Conservation (phyloP, 306 rosid species). For the Gastrolobium villosum region DNA sequence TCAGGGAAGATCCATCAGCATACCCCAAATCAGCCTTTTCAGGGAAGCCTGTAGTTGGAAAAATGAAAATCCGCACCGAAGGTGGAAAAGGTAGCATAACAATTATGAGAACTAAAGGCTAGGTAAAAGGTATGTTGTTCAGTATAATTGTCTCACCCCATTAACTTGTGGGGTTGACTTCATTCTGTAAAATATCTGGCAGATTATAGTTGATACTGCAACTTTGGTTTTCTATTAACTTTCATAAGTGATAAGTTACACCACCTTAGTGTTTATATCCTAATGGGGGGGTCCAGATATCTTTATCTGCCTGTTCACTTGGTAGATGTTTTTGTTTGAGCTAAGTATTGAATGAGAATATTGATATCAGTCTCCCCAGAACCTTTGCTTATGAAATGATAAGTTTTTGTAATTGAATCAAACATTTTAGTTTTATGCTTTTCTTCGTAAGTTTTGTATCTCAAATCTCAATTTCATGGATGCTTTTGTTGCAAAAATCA, state of each 20-base stretch:
- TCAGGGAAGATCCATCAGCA: conserved; percentile 63
- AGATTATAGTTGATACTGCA: conserved; percentile 42
- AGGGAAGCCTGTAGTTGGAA: conserved; percentile 95
- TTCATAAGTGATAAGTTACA: not conserved
- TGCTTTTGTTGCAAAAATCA: not conserved
- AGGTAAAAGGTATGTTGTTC: conserved; percentile 42
- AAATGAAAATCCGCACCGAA: conserved; percentile 86
- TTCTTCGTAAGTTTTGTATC: not conserved
- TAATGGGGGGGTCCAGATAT: conserved; percentile 6
- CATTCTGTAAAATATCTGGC: conserved; percentile 37
- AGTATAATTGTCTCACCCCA: conserved; percentile 42
- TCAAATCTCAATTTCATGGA: not conserved
- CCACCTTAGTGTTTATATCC: conserved; percentile 37
- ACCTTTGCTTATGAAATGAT: not conserved
- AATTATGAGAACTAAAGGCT: conserved; percentile 95
- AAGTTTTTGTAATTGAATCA: conserved; percentile 18
- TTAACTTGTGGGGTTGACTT: conserved; percentile 42
- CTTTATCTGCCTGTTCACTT: not conserved
- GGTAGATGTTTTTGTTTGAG: conserved; percentile 22
- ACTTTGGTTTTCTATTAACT: conserved; percentile 7
- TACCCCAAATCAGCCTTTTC: conserved; percentile 94
- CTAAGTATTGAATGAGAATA: conserved; percentile 9
- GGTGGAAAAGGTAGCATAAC: conserved; percentile 99
- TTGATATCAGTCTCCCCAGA: conserved; percentile 1
- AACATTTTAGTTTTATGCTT: conserved; percentile 4